Base-by-base conservation (phyloP, 176 grass and related monocot genomes). In the Typha latifolia region DNA sequence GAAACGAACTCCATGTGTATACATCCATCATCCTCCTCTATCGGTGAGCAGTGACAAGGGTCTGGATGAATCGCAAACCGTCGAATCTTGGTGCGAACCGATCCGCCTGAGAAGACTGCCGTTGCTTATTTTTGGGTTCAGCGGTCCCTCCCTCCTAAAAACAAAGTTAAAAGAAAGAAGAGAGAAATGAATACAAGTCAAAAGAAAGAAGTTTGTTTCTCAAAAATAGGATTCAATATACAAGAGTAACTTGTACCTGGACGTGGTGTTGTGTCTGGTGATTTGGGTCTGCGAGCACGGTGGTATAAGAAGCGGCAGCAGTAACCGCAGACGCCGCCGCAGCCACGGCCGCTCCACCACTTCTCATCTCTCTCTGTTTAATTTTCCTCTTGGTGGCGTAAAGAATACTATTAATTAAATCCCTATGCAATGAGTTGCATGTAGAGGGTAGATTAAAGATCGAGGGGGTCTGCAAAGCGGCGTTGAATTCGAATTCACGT, bases 1-100 rank as follows among this genome's bases (percentile, higher is more conserved):
- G 7, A 37, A 8, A 6, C 4, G 7, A 37, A 37, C 34, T 37
- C 4, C 24, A 26, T 26, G 24, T 26, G 24, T 26, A 26, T 26
- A 26, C 24, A 26, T 26, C 24, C 34, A 37, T 37, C 32, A 5
- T 34, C 32, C 51, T 7, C 11, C 51, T 55, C 16, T 18, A 71
- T 31, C 68, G 47, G 32, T 71, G 68, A 71, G 68, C 68, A 20
- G 68, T 71, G 68, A 71, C 68, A 47, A 71, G 68, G 9, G 68
- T 71, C 68, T 71, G 48, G 47, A 71, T 57, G 68, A 71, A 71
- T 7, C 68, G 34, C 52, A 71, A 26, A 14, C 68, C 68, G 7
- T 71, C 68, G 32, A 71, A 71, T 71, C 49, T 59, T 12, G 68
- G 68, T 29, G 47, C 23, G 19, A 71, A 71, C 59, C 68, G 52